These are phyloP conservation scores for Tetrapisispora fleetii DNA, from an alignment of 805 yeast species.

Conservation along the genomic window DNA sequence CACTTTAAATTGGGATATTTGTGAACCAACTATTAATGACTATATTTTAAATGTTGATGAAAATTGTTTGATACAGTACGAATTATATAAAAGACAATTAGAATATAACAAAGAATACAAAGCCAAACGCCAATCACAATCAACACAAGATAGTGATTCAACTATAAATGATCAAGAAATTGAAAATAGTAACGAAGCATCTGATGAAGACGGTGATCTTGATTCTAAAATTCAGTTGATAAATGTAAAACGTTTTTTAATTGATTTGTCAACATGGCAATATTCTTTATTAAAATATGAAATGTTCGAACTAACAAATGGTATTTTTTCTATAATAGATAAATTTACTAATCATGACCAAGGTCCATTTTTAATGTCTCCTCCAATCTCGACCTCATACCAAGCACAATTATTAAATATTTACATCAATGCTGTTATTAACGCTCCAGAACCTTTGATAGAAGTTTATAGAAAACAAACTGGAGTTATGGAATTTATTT, in stretches of 20 bases:
- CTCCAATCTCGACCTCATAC: conserved; percentile 14
- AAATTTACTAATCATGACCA: conserved; percentile 20
- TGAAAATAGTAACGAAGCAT: not conserved
- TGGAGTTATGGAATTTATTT: conserved; percentile 16
- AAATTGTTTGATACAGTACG: conserved; percentile 33
- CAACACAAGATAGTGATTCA: conserved; percentile 14
- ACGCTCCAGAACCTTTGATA: conserved; percentile 15
- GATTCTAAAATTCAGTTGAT: conserved; percentile 27
- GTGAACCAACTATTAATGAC: conserved; percentile 47
- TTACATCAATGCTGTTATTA: conserved; percentile 13
- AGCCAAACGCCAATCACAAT: conserved; percentile 12
- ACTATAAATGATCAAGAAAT: conserved; percentile 8
- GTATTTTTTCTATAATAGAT: conserved; percentile 19
- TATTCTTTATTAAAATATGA: conserved; percentile 29
- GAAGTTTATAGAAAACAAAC: conserved; percentile 16
- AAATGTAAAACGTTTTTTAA: conserved; percentile 38
- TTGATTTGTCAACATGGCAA: conserved; percentile 40
- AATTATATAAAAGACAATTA: conserved; percentile 23
- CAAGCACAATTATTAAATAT: conserved; percentile 14
- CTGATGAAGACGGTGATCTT: conserved; percentile 4
- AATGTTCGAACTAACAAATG: conserved; percentile 19
- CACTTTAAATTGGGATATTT: conserved; percentile 61
- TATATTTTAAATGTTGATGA: conserved; percentile 35
- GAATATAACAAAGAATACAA: conserved; percentile 16
- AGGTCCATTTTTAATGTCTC: conserved; percentile 20